Evolutionary conservation across 345 rosid species (phyloP).

Genomic region (Lagerstroemia speciosa): DNA sequence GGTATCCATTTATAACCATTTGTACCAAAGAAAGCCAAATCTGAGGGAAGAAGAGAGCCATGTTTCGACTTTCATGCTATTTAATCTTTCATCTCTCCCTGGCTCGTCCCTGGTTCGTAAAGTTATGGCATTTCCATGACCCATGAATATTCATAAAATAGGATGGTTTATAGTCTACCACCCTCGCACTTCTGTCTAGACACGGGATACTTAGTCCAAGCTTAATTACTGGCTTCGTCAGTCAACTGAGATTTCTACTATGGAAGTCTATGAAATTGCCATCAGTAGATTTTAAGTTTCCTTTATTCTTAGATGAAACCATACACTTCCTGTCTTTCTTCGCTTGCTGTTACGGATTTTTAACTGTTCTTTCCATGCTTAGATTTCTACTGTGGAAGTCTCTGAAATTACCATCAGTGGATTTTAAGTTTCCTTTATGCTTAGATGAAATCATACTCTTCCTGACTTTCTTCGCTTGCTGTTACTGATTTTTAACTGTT

Average conservation of each 20-base stretch:
- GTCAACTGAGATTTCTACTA: background rate
- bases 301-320: background rate
- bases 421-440: background rate
- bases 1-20: background rate
- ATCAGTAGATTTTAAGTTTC: background rate
- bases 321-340: background rate
- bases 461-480: background rate
- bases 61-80: no score
- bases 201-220: background rate
- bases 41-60: no score
- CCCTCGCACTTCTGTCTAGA: background rate
- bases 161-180: background rate
- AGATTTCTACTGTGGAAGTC: background rate
- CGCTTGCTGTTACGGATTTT: conserved; percentile 5
- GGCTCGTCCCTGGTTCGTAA: no score
- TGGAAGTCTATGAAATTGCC: background rate
- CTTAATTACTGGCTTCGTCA: background rate
- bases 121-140: background rate
- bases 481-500: conserved; percentile 8
- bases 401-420: background rate
- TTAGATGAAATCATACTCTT: background rate
- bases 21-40: background rate
- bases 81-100: no score
- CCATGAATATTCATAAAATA: background rate
- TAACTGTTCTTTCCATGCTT: conserved; percentile 6